These are phyloP conservation scores for Boletus smithii DNA, from an alignment of 1,284 basidiomycete genomes.

Conservation along the genomic window DNA sequence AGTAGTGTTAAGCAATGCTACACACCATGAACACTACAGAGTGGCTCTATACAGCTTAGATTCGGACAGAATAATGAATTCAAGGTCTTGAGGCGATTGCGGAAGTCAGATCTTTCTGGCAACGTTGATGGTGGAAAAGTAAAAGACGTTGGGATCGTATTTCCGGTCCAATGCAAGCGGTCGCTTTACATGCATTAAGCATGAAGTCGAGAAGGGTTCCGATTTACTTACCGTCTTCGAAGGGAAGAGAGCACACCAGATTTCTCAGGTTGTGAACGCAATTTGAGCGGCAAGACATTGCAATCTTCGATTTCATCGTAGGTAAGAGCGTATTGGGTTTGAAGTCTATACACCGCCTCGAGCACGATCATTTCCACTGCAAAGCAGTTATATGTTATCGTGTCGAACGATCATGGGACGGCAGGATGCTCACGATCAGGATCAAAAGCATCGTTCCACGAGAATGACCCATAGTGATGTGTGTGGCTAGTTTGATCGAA, in stretches of 20 bases:
- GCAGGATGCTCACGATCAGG: conserved; percentile 46
- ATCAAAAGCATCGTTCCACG: conserved; percentile 46
- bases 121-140: conserved; percentile 13
- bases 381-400: conserved; percentile 12
- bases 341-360: conserved; percentile 43
- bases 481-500: conserved; percentile 44
- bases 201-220: not conserved
- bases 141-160: conserved; percentile 20
- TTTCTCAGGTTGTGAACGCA: conserved; percentile 27
- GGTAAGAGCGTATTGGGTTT: conserved; percentile 34
- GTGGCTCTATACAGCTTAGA: conserved; percentile 49
- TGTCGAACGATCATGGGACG: conserved; percentile 7
- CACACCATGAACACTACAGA: conserved; percentile 51
- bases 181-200: conserved; percentile 22
- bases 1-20: not conserved
- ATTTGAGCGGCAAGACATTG: conserved; percentile 38
- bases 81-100: conserved; percentile 35
- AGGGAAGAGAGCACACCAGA: conserved; percentile 32
- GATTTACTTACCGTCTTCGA: conserved; percentile 36
- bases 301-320: conserved; percentile 44
- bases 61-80: conserved; percentile 50
- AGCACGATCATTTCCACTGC: conserved; percentile 47
- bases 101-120: conserved; percentile 25
- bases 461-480: conserved; percentile 42
- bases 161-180: conserved; percentile 26